Evolutionary conservation across 2,329 filamentous ascomycete species (phyloP), one percentile per base, ranked within the genome.

Genomic region (Beauveria sp.): DNA sequence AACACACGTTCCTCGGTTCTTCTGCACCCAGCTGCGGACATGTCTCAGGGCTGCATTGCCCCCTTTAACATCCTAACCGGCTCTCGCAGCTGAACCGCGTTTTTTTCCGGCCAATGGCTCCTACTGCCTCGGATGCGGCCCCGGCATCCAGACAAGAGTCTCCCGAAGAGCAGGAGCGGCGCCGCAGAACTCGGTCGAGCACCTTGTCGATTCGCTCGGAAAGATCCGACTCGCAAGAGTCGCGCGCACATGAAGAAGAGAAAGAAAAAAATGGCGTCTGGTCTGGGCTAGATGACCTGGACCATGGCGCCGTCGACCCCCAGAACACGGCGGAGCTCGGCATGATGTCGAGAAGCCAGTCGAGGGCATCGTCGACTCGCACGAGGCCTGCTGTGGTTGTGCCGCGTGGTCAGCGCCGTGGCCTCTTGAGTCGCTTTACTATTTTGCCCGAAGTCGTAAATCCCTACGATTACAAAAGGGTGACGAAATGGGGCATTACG

Each of bases 401-500:
- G 16, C 77, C 81, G 31, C 73, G 77, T 38, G 69, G 73, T 0
- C 67, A 76, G 62, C 83, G 91, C 54, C 81, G 91, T 68, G 93
- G 93, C 0, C 77, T 96, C 1, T 80, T 96, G 53, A 87, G 85
- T 1, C 82, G 82, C 43, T 78, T 96, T 14, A 79, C 89, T 1
- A 64, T 96, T 38, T 79, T 96, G 18, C 88, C 91, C 1, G 93
- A 97, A 75, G 85, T 96, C 16, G 85, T 90, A 51, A 80, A 87
- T 38, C 89, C 92, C 0, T 86, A 87, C 63, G 83, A 90, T 56
- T 96, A 96, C 70, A 77, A 81, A 12, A 83, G 84, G 40, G 82
- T 77, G 55, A 90, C 84, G 16, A 96, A 96, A 84, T 96, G 92
- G 92, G 82, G 84, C 64, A 86, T 97, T 66, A 96, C 92, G 0